phyloP scores from a whole-genome alignment of 768 basidiomycete genomes.

The Rhodotorula toruloides region DNA sequence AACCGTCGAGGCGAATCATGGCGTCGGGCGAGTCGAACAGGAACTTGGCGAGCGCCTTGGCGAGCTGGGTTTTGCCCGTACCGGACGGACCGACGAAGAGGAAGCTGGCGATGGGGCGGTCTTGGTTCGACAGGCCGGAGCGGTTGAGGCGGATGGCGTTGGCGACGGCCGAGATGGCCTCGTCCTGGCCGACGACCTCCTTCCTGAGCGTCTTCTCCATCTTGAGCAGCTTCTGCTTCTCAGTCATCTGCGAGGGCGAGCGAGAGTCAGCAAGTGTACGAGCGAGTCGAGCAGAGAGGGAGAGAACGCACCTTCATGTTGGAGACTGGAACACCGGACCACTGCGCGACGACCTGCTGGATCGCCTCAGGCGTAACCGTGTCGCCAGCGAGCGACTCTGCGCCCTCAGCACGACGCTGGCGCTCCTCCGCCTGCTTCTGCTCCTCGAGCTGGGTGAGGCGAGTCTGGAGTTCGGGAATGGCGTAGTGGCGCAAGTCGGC shows the following conservation, averaged over 20 bases:
- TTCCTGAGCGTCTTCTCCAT: slow-evolving; percentile 76
- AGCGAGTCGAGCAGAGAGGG: neutral
- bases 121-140: slow-evolving; percentile 80
- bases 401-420: slow-evolving; percentile 41
- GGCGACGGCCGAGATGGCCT: slow-evolving; percentile 75
- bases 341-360: slow-evolving; percentile 85
- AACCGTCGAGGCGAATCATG: slow-evolving; percentile 84
- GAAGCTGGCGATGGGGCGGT: slow-evolving; percentile 86
- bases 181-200: slow-evolving; percentile 84
- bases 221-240: slow-evolving; percentile 72
- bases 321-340: slow-evolving; percentile 85
- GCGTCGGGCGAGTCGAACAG: slow-evolving; percentile 89
- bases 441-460: slow-evolving; percentile 53
- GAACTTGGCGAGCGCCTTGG: slow-evolving; percentile 81
- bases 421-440: slow-evolving; percentile 66
- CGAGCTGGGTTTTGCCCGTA: slow-evolving; percentile 77
- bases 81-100: slow-evolving; percentile 84
- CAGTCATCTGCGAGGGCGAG: slow-evolving; percentile 26
- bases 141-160: slow-evolving; percentile 90
- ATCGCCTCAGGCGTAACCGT: slow-evolving; percentile 63
- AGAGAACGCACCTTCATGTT: slow-evolving; percentile 23
- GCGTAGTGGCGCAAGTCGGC: slow-evolving; percentile 89
- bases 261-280: neutral
- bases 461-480: slow-evolving; percentile 72
- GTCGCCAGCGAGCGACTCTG: slow-evolving; percentile 40